phyloP scores from a whole-genome alignment of 2,329 filamentous ascomycete species.

The Sarocladiaceae sp. region DNA sequence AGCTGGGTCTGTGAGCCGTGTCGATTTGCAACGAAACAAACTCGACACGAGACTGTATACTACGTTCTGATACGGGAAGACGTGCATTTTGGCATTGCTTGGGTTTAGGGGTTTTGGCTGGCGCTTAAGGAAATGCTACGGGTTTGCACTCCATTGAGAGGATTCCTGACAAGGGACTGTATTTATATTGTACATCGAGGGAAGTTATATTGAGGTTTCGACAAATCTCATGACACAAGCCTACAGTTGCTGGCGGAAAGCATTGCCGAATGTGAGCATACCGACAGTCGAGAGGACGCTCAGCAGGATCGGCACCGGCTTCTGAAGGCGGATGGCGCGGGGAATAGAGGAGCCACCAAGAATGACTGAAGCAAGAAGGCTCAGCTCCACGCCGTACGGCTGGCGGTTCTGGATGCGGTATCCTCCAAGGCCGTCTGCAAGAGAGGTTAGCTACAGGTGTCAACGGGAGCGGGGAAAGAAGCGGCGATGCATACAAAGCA shows the following conservation, averaged over 20 bases:
- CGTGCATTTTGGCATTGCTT: too few relatives aligned
- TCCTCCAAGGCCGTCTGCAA: slow-evolving; percentile 68
- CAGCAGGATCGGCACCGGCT: slow-evolving; percentile 76
- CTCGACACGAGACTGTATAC: too few relatives aligned
- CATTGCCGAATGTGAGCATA: slow-evolving; percentile 70
- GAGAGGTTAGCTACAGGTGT: slow-evolving; percentile 6
- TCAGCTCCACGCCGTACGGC: slow-evolving; percentile 79
- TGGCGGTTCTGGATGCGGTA: slow-evolving; percentile 70
- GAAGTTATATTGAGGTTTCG: neutral
- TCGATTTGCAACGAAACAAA: too few relatives aligned
- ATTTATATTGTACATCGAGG: slow-evolving; percentile 9
- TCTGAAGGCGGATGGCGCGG: slow-evolving; percentile 73
- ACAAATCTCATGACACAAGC: neutral
- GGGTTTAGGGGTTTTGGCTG: neutral
- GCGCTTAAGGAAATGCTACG: neutral
- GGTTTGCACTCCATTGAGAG: neutral
- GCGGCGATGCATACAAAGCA: slow-evolving; percentile 50
- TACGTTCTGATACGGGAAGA: neutral
- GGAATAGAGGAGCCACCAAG: slow-evolving; percentile 81
- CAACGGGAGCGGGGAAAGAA: neutral
- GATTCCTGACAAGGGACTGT: neutral
- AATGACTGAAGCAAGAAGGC: slow-evolving; percentile 80
- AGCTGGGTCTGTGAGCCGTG: slow-evolving; percentile 32
- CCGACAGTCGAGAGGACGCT: slow-evolving; percentile 76
- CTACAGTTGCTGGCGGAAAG: slow-evolving; percentile 42